phyloP scores from a whole-genome alignment of 2,329 filamentous ascomycete genomes.

The Exserohilum turcica region DNA sequence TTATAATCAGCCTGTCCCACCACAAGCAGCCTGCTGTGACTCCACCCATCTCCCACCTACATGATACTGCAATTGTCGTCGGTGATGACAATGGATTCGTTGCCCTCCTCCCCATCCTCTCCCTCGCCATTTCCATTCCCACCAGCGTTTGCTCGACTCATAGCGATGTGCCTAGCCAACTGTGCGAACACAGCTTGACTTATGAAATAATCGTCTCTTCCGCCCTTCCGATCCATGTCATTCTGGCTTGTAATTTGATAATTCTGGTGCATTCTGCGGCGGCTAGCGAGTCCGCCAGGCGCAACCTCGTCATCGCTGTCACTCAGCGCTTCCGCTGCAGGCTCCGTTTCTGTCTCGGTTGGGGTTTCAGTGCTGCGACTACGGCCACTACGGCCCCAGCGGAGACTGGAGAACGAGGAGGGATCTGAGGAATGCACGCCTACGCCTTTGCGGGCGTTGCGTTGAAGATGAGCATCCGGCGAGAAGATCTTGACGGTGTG shows the following conservation, averaged over 20 bases:
- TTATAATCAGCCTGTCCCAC: not conserved
- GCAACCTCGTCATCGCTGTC: slow-evolving; percentile 48
- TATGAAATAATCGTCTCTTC: slow-evolving; percentile 62
- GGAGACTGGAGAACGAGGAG: slow-evolving; percentile 49
- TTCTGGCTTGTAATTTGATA: slow-evolving; percentile 68
- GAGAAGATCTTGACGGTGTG: slow-evolving; percentile 72
- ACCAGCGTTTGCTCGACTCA: slow-evolving; percentile 25
- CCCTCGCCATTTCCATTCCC: slow-evolving; percentile 21
- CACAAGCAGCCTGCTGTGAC: not conserved
- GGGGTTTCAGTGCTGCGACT: slow-evolving; percentile 3
- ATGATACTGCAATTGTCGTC: slow-evolving; percentile 42
- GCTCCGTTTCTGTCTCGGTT: not conserved
- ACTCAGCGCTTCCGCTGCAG: slow-evolving; percentile 17
- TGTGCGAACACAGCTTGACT: slow-evolving; percentile 52
- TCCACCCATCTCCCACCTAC: slow-evolving; percentile 13
- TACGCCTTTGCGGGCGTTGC: slow-evolving; percentile 61
- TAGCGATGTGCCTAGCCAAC: slow-evolving; percentile 41
- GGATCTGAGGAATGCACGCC: slow-evolving; percentile 60
- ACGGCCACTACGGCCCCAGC: slow-evolving; percentile 32
- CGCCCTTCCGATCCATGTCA: slow-evolving; percentile 63
- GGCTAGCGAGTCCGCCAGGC: slow-evolving; percentile 57
- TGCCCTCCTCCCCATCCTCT: slow-evolving; percentile 32
- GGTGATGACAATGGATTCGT: slow-evolving; percentile 32
- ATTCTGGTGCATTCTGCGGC: slow-evolving; percentile 63
- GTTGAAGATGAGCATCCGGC: slow-evolving; percentile 62